phyloP scores from a whole-genome alignment of 306 rosid species.

The Corylus americana region DNA sequence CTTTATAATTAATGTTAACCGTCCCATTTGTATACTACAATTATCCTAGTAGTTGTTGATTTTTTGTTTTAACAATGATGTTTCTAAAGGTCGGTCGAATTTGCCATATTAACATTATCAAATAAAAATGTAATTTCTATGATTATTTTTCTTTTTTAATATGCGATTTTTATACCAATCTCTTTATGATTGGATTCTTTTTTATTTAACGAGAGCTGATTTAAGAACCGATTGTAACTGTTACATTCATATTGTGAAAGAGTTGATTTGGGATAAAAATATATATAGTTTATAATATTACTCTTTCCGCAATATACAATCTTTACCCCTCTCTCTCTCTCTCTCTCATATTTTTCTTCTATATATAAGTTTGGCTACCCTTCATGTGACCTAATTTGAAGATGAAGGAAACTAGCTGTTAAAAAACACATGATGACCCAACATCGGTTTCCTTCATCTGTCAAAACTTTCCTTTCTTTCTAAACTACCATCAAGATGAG shows the following conservation, averaged over 20 bases:
- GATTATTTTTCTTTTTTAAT: not conserved
- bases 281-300: too few species aligned
- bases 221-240: too few species aligned
- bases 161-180: not conserved
- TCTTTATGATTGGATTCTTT: not conserved
- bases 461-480: conserved; percentile 61
- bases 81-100: too few species aligned
- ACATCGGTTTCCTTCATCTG: conserved; percentile 37
- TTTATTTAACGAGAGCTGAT: too few species aligned
- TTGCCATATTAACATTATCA: too few species aligned
- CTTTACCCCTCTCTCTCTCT: conserved; percentile 1
- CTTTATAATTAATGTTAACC: too few species aligned
- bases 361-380: conserved; percentile 14
- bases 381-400: conserved; percentile 46
- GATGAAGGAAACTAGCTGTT: conserved; percentile 47
- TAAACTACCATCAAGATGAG: conserved; percentile 55
- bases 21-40: too few species aligned
- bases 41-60: too few species aligned
- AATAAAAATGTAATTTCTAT: too few species aligned
- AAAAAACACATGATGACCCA: conserved; percentile 37
- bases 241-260: too few species aligned
- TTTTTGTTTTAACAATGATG: too few species aligned
- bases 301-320: not conserved
- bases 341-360: not conserved
- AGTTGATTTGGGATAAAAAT: too few species aligned